Conservation (phyloP, 2,329 filamentous ascomycete genomes). For the Ilyonectria robusta region DNA sequence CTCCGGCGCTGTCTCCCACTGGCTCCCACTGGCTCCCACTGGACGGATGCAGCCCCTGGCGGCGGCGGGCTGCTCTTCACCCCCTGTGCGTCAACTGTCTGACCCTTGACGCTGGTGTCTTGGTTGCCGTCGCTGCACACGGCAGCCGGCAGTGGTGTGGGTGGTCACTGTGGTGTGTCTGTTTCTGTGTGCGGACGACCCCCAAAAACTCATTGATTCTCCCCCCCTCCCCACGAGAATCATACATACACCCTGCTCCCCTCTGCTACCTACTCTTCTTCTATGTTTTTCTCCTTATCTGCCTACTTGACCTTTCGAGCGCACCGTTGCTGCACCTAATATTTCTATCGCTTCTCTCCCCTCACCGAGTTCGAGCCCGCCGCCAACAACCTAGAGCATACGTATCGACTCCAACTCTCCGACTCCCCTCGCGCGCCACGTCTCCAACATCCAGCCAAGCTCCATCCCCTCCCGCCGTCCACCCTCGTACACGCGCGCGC, state of each 20-base stretch:
- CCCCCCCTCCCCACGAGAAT: conserved; percentile 19
- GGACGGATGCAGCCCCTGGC: conserved; percentile 19
- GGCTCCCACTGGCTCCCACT: conserved; percentile 38
- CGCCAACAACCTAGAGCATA: neutral
- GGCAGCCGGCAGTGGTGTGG: conserved; percentile 34
- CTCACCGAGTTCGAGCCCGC: neutral
- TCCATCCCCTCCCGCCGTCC: conserved; percentile 5
- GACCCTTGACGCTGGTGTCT: conserved; percentile 38
- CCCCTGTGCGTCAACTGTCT: conserved; percentile 40
- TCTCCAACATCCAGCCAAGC: conserved; percentile 10
- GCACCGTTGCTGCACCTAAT: neutral
- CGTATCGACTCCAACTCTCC: conserved; percentile 1
- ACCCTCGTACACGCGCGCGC: conserved; percentile 5
- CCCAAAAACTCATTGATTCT: conserved; percentile 28
- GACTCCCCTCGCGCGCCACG: conserved; percentile 12
- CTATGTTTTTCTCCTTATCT: conserved; percentile 1
- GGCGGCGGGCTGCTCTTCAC: conserved; percentile 8
- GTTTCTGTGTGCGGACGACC: conserved; percentile 15
- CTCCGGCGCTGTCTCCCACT: conserved; percentile 44
- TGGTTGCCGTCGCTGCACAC: conserved; percentile 22
- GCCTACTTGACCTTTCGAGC: neutral
- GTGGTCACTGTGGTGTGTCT: conserved; percentile 13
- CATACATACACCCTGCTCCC: conserved; percentile 9
- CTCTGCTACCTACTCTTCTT: conserved; percentile 18
- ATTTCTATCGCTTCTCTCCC: neutral